Evolutionary conservation across 306 rosid species (phyloP), one percentile per base, ranked within the genome.

Genomic region (Rubus idaeus): DNA sequence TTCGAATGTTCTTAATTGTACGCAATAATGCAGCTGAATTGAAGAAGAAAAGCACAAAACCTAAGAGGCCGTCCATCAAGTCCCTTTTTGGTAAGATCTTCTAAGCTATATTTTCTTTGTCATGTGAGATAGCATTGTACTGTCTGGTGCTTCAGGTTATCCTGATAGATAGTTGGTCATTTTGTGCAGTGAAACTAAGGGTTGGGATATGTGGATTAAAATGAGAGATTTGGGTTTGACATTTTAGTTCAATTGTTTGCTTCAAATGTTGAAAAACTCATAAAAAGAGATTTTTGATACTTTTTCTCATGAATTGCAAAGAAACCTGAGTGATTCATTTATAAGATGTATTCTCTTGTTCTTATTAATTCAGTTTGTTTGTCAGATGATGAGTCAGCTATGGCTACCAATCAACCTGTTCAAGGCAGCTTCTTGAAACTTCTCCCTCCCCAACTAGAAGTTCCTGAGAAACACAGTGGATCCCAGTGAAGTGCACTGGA

Each of bases 11-110:
- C 77, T 40, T 62, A 46, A 62, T 11, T 74, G 71, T 55, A 10
- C 78, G 75, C 68, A 13, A 66, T 76, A 45, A 76, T 81, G 81
- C 97, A 96, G 99, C 97, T 58, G 99, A 91, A 72, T 81, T 96
- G 86, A 95, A 91, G 96, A 95, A 95, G 87, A 96, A 96, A 88
- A 88, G 88, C 86, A 76, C 94, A 71, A 93, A 93, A 83, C 8
- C 87, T 75, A 96, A 89, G 86, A 87, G 99, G 75, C 98, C 99
- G 6, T 92, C 98, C 83, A 93, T 93, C 80, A 96, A 90, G 86
- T 87, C 92, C 78, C 90, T 96, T 74, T 91, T 93, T 72, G 97
- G 99, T 96, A 88, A 87, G 68, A 60, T 49, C 10, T 47, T 40
- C 12, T 37, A 47, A 5, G 51, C 50, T 2, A 4, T 4, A 4